A percentile compares a stretch with the other conserved stretches of the same genome.
Evolutionary conservation across 108 stramenopile genomes (phyloP).

Genomic region (Cyclotella choctawhatcheeana): DNA sequence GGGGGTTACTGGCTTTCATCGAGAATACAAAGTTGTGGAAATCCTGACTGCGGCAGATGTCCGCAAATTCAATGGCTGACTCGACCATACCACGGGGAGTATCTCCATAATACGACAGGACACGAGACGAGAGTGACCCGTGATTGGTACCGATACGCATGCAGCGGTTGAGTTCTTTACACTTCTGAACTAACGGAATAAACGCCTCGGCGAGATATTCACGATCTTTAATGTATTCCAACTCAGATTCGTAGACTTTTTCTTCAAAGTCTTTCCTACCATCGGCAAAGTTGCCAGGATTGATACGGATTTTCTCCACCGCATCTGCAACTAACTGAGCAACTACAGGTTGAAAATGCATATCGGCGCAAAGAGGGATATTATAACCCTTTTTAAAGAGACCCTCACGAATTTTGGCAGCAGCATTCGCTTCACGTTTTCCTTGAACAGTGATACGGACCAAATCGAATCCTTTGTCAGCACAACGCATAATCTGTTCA

Average conservation of each 20-base stretch:
- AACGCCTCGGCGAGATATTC: conserved; percentile 86
- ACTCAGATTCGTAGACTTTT: conserved; percentile 92
- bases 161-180: conserved; percentile 89
- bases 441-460: conserved; percentile 97
- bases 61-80: conserved; percentile 95
- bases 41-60: conserved; percentile 94
- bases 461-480: conserved; percentile 93
- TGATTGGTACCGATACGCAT: conserved; percentile 99
- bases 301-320: conserved; percentile 97
- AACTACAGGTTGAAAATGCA: conserved; percentile 96
- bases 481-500: conserved; percentile 95
- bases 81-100: conserved; percentile 99
- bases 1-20: conserved; percentile 98
- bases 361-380: conserved; percentile 97
- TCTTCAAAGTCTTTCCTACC: conserved; percentile 94
- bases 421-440: conserved; percentile 89
- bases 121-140: conserved; percentile 89
- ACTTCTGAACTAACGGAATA: conserved; percentile 92
- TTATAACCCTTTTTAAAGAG: conserved; percentile 92
- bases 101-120: conserved; percentile 94
- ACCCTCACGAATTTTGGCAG: conserved; percentile 84
- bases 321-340: conserved; percentile 93
- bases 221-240: conserved; percentile 79
- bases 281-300: conserved; percentile 98
- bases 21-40: conserved; percentile 99